phyloP scores from a whole-genome alignment of 2,329 filamentous ascomycete genomes.

The Colletotrichum sp. region DNA sequence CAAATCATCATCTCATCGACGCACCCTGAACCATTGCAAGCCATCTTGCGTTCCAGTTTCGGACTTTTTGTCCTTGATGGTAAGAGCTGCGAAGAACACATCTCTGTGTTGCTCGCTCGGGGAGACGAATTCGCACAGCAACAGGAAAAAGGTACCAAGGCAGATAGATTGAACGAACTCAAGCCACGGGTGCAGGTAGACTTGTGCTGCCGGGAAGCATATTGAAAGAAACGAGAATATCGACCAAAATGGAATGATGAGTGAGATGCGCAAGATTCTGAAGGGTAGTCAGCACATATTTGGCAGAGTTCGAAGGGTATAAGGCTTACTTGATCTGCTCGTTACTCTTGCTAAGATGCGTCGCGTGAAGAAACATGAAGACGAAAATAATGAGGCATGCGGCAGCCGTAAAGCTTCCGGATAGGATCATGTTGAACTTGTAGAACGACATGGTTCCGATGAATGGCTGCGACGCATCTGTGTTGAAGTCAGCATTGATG shows the following conservation, averaged over 20 bases:
- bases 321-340: constrained; percentile 40
- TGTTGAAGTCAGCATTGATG: background rate
- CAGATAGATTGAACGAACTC: constrained; percentile 44
- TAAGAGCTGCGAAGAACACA: constrained; percentile 40
- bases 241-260: constrained; percentile 43
- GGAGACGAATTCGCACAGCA: constrained; percentile 46
- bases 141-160: constrained; percentile 47
- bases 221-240: constrained; percentile 43
- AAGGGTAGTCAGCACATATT: background rate
- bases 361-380: constrained; percentile 39
- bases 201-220: constrained; percentile 37
- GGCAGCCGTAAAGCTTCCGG: constrained; percentile 36
- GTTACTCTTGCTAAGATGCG: constrained; percentile 42
- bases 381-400: constrained; percentile 31
- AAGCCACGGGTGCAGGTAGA: constrained; percentile 44
- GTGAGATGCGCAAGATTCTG: constrained; percentile 43
- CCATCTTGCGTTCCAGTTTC: constrained; percentile 28
- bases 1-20: background rate
- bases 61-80: constrained; percentile 30
- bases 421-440: constrained; percentile 39
- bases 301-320: constrained; percentile 15
- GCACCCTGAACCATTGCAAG: constrained; percentile 35
- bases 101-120: constrained; percentile 36
- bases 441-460: constrained; percentile 16
- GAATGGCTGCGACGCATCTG: background rate